phyloP scores from a whole-genome alignment of 768 basidiomycete species.

The Suillus alpinus region DNA sequence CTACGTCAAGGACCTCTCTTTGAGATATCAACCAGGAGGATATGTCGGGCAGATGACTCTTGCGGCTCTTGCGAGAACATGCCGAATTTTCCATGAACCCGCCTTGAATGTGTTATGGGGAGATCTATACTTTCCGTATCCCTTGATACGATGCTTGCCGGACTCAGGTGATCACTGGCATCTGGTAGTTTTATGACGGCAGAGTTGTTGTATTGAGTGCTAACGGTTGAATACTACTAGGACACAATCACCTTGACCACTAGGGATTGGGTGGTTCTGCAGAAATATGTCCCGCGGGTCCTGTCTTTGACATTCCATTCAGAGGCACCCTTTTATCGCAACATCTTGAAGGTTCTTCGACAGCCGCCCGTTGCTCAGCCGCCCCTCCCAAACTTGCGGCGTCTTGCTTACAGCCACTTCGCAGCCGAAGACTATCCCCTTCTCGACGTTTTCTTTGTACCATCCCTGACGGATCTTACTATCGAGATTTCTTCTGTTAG shows the following conservation, averaged over 20 bases:
- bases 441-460: background rate
- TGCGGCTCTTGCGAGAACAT: background rate
- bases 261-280: background rate
- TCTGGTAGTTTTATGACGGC: background rate
- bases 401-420: background rate
- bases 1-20: background rate
- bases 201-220: no score
- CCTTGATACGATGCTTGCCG: background rate
- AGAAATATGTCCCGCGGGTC: background rate
- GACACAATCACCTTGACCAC: background rate
- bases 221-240: background rate
- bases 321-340: background rate
- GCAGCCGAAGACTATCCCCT: background rate
- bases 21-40: background rate
- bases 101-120: background rate
- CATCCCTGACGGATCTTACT: background rate
- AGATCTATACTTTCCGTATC: background rate
- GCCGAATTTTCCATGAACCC: background rate
- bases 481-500: background rate
- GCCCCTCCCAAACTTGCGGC: background rate
- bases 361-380: background rate
- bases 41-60: background rate
- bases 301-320: background rate
- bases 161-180: background rate
- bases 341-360: background rate